These are phyloP conservation scores for Micromonas commoda DNA, from an alignment of 139 green algal genomes.

Conservation along the genomic window DNA sequence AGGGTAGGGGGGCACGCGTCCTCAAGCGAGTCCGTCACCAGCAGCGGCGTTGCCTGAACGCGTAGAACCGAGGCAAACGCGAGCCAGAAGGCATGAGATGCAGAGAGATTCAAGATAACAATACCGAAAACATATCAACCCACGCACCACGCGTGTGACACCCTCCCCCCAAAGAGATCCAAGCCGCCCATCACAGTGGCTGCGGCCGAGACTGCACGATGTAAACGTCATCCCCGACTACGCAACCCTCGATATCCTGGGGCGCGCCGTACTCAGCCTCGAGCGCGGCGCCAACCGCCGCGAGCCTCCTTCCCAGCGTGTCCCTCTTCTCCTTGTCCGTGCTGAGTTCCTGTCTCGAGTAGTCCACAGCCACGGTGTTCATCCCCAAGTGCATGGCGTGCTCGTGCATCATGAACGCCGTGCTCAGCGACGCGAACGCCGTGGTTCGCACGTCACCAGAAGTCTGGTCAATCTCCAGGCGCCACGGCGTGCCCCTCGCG, in stretches of 20 bases:
- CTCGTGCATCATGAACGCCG: not conserved
- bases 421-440: constrained; percentile 52
- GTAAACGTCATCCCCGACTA: constrained; percentile 58
- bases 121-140: too few species aligned
- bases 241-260: constrained; percentile 90
- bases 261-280: constrained; percentile 58
- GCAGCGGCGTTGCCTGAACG: too few species aligned
- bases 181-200: constrained; percentile 48
- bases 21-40: too few species aligned
- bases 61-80: too few species aligned
- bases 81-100: too few species aligned
- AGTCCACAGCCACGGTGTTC: constrained; percentile 8
- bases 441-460: constrained; percentile 50
- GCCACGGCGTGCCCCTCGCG: constrained; percentile 78
- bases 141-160: too few species aligned
- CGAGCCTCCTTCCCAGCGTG: constrained; percentile 47
- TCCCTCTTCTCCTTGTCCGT: not conserved
- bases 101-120: too few species aligned
- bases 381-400: constrained; percentile 25
- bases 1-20: too few species aligned
- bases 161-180: too few species aligned
- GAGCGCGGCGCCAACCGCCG: constrained; percentile 43
- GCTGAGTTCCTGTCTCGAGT: constrained; percentile 13
- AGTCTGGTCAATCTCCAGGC: constrained; percentile 66
- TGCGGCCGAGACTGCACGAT: constrained; percentile 91